Conservation (phyloP, 2,329 filamentous ascomycete genomes). For the Claviceps humidiphila region DNA sequence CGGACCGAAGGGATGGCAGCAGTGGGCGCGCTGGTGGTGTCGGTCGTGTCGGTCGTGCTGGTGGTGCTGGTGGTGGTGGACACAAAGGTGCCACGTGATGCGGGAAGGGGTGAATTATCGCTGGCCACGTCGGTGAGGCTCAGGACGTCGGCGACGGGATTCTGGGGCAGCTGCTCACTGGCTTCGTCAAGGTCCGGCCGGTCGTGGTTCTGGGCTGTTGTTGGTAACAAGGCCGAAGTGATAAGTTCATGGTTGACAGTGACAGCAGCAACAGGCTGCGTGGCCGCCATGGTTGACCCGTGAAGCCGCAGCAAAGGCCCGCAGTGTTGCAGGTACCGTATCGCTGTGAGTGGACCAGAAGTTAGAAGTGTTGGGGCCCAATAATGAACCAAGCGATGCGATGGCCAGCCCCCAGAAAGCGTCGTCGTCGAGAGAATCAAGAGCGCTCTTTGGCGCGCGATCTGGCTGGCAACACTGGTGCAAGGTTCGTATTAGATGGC, state of each 20-base stretch:
- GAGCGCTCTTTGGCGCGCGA: not conserved
- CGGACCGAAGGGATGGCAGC: not conserved
- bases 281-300: constrained; percentile 3
- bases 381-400: not conserved
- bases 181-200: not conserved
- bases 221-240: not conserved
- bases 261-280: not conserved
- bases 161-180: not conserved
- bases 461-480: not conserved
- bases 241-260: not conserved
- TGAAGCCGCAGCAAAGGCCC: constrained; percentile 1
- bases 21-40: not conserved
- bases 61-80: constrained; percentile 7
- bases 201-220: not conserved
- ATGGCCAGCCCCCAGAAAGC: not conserved
- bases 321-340: not conserved
- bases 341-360: not conserved
- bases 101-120: constrained; percentile 14
- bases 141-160: constrained; percentile 13
- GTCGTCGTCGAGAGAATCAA: not conserved
- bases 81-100: constrained; percentile 16
- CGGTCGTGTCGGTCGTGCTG: not conserved
- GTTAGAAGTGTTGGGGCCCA: not conserved
- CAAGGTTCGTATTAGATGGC: not conserved
- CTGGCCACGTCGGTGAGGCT: constrained; percentile 17